Conservation (phyloP, 2,329 filamentous ascomycete genomes). For the Beauveria medogensis region DNA sequence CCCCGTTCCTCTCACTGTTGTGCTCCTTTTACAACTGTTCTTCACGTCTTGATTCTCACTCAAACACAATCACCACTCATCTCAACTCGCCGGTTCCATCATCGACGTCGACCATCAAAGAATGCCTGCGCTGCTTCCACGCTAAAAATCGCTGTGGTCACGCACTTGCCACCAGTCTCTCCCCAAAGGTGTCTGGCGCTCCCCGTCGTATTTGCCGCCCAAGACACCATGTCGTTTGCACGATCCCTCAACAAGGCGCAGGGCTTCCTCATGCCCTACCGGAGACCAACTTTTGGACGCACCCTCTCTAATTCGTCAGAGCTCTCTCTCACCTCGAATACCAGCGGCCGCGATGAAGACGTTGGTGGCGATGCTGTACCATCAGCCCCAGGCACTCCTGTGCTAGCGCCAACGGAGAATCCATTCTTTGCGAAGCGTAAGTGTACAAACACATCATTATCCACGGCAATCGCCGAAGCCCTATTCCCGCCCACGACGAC, state of each 20-base stretch:
- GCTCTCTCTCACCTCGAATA: conserved; percentile 26
- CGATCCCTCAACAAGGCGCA: conserved; percentile 41
- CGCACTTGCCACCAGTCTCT: background rate
- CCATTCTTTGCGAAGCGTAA: conserved; percentile 3
- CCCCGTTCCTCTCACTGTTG: background rate
- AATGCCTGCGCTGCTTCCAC: background rate
- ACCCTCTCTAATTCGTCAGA: conserved; percentile 41
- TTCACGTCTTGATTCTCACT: background rate
- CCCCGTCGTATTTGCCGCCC: background rate
- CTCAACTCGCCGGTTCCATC: background rate
- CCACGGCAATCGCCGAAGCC: background rate
- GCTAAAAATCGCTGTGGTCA: conserved; percentile 1
- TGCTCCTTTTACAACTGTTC: background rate
- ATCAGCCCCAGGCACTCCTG: conserved; percentile 24
- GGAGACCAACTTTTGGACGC: conserved; percentile 36
- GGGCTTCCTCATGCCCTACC: conserved; percentile 33
- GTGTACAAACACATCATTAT: background rate
- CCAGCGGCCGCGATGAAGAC: conserved; percentile 21
- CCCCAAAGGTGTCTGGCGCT: background rate
- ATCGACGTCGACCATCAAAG: background rate
- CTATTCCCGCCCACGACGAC: background rate
- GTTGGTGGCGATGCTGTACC: conserved; percentile 22
- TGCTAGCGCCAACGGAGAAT: conserved; percentile 11
- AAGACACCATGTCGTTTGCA: conserved; percentile 33
- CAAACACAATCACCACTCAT: background rate